A percentile compares a stretch with the other conserved stretches of the same genome.
These are phyloP conservation scores for Neonothopanus nambi DNA, from an alignment of 1,284 basidiomycete genomes.

Conservation along the genomic window DNA sequence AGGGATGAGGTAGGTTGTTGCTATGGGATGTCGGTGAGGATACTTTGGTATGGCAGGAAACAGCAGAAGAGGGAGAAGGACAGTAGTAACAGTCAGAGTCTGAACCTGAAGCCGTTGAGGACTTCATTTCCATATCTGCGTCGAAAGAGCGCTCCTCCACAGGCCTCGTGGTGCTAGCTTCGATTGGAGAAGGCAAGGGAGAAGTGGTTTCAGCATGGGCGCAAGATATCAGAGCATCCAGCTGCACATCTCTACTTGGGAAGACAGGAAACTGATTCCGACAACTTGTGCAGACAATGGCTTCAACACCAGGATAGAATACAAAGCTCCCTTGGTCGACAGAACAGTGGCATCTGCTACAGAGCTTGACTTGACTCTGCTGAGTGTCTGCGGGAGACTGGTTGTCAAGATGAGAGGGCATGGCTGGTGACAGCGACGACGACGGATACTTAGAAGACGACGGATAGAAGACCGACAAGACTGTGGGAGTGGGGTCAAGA, in stretches of 20 bases:
- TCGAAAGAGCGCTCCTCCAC: neutral
- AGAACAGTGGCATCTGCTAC: conserved; percentile 41
- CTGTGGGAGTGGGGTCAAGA: neutral
- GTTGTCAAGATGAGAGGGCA: conserved; percentile 34
- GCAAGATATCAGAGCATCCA: conserved; percentile 26
- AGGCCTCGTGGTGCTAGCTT: neutral
- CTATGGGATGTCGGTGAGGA: neutral
- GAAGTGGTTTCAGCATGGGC: conserved; percentile 21
- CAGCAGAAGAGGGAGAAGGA: neutral
- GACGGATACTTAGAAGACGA: too few species aligned
- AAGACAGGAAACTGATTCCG: conserved; percentile 29
- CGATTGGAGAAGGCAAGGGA: neutral
- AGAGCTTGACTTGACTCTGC: conserved; percentile 39
- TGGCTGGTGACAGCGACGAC: conserved; percentile 16
- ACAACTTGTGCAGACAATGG: conserved; percentile 41
- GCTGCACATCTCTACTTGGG: conserved; percentile 16
- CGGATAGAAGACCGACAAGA: neutral
- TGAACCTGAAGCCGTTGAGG: neutral
- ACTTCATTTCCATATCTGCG: conserved; percentile 6
- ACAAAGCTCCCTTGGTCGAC: conserved; percentile 31
- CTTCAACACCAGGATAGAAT: conserved; percentile 30
- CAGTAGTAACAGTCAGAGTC: conserved; percentile 7
- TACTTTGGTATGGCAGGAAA: conserved; percentile 5
- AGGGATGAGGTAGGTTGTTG: conserved; percentile 1
- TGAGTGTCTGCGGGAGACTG: conserved; percentile 24